phyloP scores from a whole-genome alignment of 805 yeast species.

The Blastobotrys mokoenaii region DNA sequence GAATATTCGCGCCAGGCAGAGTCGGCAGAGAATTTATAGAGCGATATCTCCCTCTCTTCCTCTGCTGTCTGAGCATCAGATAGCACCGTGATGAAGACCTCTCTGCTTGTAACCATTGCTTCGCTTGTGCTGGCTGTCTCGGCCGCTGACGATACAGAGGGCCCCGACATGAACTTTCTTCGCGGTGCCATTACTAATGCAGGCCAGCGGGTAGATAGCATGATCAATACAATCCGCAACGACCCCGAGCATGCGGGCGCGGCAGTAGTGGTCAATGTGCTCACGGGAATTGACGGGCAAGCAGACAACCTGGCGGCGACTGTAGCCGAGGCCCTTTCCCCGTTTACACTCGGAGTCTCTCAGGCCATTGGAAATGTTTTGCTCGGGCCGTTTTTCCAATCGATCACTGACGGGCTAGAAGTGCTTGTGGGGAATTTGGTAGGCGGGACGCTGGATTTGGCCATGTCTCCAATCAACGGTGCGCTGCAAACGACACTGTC shows the following conservation, averaged over 20 bases:
- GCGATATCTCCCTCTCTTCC: too few species aligned
- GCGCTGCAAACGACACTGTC: conserved; percentile 1
- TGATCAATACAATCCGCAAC: conserved; percentile 2
- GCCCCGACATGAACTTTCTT: background rate
- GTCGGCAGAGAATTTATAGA: too few species aligned
- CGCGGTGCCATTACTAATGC: background rate
- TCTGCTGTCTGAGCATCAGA: too few species aligned
- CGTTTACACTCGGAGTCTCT: conserved; percentile 19
- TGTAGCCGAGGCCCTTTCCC: conserved; percentile 14
- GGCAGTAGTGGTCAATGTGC: conserved; percentile 10
- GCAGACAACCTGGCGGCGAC: conserved; percentile 22
- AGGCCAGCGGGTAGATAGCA: background rate
- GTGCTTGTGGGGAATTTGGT: conserved; percentile 18
- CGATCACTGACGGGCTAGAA: conserved; percentile 24
- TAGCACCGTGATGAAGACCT: too few species aligned
- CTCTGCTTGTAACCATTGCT: background rate
- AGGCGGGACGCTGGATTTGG: conserved; percentile 17
- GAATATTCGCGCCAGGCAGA: too few species aligned
- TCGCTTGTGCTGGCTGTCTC: background rate
- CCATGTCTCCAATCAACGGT: conserved; percentile 3
- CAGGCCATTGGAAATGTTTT: conserved; percentile 19
- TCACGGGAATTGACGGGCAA: conserved; percentile 27
- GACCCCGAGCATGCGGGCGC: conserved; percentile 9
- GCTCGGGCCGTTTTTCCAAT: conserved; percentile 25
- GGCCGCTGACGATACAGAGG: background rate